Evolutionary conservation across 495 filamentous ascomycete species (phyloP), one percentile per base, ranked within the genome.

Genomic region (Talaromyces ruber): DNA sequence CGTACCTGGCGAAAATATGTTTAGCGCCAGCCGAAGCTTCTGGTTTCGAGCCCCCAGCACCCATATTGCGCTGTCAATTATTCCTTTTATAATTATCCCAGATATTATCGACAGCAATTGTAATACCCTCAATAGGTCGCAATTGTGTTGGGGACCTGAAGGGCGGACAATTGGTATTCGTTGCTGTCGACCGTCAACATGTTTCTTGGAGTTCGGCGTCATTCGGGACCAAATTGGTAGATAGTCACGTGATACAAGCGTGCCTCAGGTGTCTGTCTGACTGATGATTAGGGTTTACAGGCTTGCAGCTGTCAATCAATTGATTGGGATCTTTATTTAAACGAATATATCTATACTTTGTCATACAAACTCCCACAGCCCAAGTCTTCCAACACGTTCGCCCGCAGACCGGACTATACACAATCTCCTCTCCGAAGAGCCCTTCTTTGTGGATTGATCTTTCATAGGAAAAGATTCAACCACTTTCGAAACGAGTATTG

Each of bases 391-490:
- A 12, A 93, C 70, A 18, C 71, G 82, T 68, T 88, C 82, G 9
- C 94, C 94, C 11, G 88, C 85, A 64, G 91, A 84, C 43, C 93
- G 79, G 37, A 98, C 85, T 64, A 98, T 82, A 70, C 92, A 96
- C 52, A 92, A 73, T 60, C 74, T 82, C 64, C 70, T 70, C 68
- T 73, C 66, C 66, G 58, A 61, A 28, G 4, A 61, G 24, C 61
- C 72, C 66, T 77, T 67, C 43, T 66, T 39, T 68, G 69, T 56
- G 43, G 61, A 34, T 34, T 72, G 18, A 32, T 66, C 18, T 39
- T 18, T 16, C 16, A 25, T 9, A 59, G 51, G 56, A 22, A 14
- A 32, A 32, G 26, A 26, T 54, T 54, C 55, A 45, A 6, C 64
- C 25, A 88, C 83, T 73, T 82, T 89, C 4, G 69, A 74, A 3